Conservation (phyloP, 768 basidiomycete species). For the Mycena belliarum region DNA sequence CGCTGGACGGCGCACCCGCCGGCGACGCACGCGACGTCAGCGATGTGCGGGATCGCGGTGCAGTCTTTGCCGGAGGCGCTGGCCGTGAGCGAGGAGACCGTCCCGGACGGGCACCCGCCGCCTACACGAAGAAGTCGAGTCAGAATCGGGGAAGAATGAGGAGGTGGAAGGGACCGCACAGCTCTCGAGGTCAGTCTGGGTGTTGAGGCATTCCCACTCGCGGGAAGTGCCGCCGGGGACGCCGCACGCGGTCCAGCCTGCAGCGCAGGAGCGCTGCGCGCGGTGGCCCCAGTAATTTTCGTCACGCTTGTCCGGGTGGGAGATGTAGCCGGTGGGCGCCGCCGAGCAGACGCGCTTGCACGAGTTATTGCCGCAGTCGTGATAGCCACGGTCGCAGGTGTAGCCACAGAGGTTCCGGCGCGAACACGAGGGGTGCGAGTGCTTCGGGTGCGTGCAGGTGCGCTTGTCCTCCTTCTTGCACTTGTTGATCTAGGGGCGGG, state of each 20-base stretch:
- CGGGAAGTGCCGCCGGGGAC: conserved; percentile 28
- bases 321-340: conserved; percentile 1
- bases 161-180: conserved; percentile 30
- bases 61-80: conserved; percentile 32
- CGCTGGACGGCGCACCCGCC: conserved; percentile 35
- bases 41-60: conserved; percentile 36
- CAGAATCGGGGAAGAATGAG: background rate
- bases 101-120: conserved; percentile 36
- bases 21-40: conserved; percentile 35
- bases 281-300: conserved; percentile 20
- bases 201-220: conserved; percentile 41
- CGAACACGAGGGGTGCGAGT: conserved; percentile 27
- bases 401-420: conserved; percentile 32
- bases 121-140: conserved; percentile 22
- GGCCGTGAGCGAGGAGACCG: conserved; percentile 25
- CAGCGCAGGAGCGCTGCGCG: conserved; percentile 25
- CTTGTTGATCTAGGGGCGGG: conserved; percentile 24
- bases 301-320: background rate
- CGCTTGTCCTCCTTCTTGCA: conserved; percentile 10
- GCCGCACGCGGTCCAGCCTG: conserved; percentile 34
- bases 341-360: conserved; percentile 23
- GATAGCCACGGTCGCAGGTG: conserved; percentile 31
- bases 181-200: conserved; percentile 35
- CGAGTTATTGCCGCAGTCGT: conserved; percentile 27
- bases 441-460: conserved; percentile 30